Evolutionary conservation across 192 early-diverging fungal genomes (phyloP), one percentile per base, ranked within the genome.

Genomic region (Backusella sp.): DNA sequence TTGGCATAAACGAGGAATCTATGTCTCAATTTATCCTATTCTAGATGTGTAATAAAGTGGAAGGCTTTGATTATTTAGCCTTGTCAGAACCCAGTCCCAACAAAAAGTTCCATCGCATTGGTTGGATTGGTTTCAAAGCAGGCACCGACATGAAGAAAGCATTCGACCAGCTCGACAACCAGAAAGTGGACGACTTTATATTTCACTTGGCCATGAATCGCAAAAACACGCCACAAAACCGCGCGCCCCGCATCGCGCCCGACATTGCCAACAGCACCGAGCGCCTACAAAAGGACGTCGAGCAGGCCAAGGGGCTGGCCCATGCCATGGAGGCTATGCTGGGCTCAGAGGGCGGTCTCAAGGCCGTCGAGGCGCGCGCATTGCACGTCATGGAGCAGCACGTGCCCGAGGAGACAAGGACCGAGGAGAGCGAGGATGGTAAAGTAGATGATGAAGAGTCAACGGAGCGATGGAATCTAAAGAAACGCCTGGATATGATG

Each of bases 101-200:
- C 77, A 94, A 94, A 80, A 91, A 94, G 74, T 93, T 93, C 82
- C 89, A 93, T 80, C 92, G 97, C 17, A 87, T 96, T 73, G 97
- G 96, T 12, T 99, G 97, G 97, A 91, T 96, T 75, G 88, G 91
- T 26, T 97, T 98, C 76, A 88, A 92, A 66, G 84, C 93, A 32
- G 95, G 91, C 23, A 93, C 94, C n/a, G 92, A 97, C 77, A 87
- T 97, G 81, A 88, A 91, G 14, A 84, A 81, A 52, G 92, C 92
- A 23, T 79, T 90, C 76, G 85, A 89, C 26, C 79, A 83, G 42
- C 81, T 95, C 67, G 85, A 94, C 74, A 84, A 88, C 73, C 79
- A 82, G 52, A 86, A 84, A 3, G 83, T 83, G 35, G 90, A 86
- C 53, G 86, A 89, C 35, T 86, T 86, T 68, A 65, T 74, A 12